Evolutionary conservation across 805 yeast genomes (phyloP), one percentile per base, ranked within the genome.

Genomic region (Wickerhamiella galacta): DNA sequence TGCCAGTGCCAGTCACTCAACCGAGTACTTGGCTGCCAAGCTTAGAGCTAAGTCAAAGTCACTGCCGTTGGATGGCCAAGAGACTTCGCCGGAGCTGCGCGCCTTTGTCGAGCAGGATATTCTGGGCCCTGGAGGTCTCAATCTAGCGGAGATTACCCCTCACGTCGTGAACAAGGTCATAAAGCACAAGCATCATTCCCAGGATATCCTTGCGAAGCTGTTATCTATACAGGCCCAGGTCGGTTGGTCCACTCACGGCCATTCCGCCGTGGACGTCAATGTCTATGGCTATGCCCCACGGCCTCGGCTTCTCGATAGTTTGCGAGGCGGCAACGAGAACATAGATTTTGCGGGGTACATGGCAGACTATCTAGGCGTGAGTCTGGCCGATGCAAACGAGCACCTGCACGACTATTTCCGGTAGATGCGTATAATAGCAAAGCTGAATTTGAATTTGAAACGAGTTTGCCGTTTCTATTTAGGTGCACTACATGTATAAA

Each of bases 221-320:
- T 67, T 82, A 8, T 77, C 93, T 1, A 47, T 57, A n/a, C 69
- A 93, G 41, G 82, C 95, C 0, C 78, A 78, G 53, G 70, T 82
- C 12, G 95, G 95, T n/a, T 85, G 95, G 94, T 66, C 93, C 7
- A 85, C 95, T 0, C 93, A 82, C 48, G 96, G 95, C 20, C 96
- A 85, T 54, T 75, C 93, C 15, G 95, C 94, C 0, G 95, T 85
- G 11, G 96, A 85, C 54, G 94, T 85, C 23, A 85, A 87, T 48
- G 78, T 87, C 31, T 85, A 85, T 51, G 94, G 77, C 0, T 67
- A 75, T 51, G 66, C 83, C 20, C 75, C 61, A 31, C 45, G 55
- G 6, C 61, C 72, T 20, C 20, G 32, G 10, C 14, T 28, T 20
- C 28, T 41, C 8, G 35, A 34, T 12, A 31, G 37, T 12, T 19